phyloP scores from a whole-genome alignment of 1,284 basidiomycete genomes.

The Waitea zeae region DNA sequence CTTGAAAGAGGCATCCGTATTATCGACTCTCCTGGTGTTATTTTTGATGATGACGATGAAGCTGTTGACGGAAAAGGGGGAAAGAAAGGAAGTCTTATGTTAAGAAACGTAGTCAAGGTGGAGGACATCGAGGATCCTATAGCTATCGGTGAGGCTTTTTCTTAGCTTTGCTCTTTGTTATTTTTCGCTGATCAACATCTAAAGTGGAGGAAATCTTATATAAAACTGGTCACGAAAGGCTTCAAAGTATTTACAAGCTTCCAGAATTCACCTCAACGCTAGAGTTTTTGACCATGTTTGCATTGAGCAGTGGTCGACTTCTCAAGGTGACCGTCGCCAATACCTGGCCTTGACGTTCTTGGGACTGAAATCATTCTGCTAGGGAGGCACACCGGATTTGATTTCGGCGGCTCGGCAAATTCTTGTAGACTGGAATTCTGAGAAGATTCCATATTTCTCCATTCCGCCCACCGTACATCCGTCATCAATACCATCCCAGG shows the following conservation, averaged over 20 bases:
- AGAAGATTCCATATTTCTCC: conserved; percentile 86
- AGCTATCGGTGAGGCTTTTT: conserved; percentile 45
- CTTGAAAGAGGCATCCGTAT: conserved; percentile 87
- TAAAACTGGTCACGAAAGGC: conserved; percentile 47
- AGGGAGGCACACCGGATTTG: conserved; percentile 87
- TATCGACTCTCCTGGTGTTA: conserved; percentile 92
- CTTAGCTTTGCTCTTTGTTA: background rate
- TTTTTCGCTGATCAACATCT: conserved; percentile 2
- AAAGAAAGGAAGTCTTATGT: conserved; percentile 50
- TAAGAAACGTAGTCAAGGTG: conserved; percentile 88
- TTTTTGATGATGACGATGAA: conserved; percentile 69
- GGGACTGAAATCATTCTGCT: conserved; percentile 17
- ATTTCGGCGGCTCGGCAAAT: conserved; percentile 71
- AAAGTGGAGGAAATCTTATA: conserved; percentile 72
- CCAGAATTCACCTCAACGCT: conserved; percentile 56
- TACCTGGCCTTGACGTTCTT: conserved; percentile 10
- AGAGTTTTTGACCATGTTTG: conserved; percentile 86
- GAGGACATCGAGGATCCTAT: conserved; percentile 89
- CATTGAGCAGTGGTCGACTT: conserved; percentile 71
- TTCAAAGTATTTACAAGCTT: conserved; percentile 74
- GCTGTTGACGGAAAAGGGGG: conserved; percentile 28
- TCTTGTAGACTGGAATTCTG: conserved; percentile 92
- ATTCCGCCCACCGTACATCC: conserved; percentile 64
- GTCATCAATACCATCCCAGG: conserved; percentile 46
- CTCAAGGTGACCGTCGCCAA: too few species aligned